phyloP scores from a whole-genome alignment of 371 early-diverging fungal species.

The Mortierella sp. region DNA sequence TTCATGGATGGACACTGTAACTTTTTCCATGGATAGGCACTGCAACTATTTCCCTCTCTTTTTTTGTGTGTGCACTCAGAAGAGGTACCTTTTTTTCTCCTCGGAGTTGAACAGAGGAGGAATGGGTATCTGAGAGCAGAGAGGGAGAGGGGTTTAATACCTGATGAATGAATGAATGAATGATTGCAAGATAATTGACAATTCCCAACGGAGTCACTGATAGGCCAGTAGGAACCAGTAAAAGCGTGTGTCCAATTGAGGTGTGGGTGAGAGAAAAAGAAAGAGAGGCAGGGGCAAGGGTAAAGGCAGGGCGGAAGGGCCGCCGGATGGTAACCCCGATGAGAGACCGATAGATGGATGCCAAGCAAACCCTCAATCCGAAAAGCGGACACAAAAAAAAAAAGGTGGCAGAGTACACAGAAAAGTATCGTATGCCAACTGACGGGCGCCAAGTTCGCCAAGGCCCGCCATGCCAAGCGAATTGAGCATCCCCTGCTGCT shows the following conservation, averaged over 20 bases:
- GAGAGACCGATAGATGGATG: not conserved
- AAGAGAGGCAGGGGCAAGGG: not conserved
- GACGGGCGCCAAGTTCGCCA: not conserved
- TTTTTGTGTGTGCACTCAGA: too few relatives aligned
- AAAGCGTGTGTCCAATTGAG: not conserved
- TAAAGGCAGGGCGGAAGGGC: not conserved
- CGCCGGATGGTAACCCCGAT: not conserved
- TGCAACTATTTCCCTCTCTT: not conserved
- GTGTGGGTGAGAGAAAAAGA: not conserved
- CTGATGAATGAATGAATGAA: not conserved
- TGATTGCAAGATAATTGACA: not conserved
- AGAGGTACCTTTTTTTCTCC: not conserved
- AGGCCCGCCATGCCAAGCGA: not conserved
- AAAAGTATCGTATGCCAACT: constrained; percentile 5
- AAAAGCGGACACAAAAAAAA: not conserved
- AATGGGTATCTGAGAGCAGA: not conserved
- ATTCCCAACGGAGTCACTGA: not conserved
- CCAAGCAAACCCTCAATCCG: not conserved
- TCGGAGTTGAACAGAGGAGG: not conserved
- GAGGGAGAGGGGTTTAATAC: not conserved
- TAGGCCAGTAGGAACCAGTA: not conserved
- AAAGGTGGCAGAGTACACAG: not conserved
- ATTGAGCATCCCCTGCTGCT: not conserved
- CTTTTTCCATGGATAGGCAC: too few relatives aligned
- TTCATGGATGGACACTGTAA: not conserved